These are phyloP conservation scores for Globisporangium uncinulatum DNA, from an alignment of 352 stramenopile species.

Conservation along the genomic window DNA sequence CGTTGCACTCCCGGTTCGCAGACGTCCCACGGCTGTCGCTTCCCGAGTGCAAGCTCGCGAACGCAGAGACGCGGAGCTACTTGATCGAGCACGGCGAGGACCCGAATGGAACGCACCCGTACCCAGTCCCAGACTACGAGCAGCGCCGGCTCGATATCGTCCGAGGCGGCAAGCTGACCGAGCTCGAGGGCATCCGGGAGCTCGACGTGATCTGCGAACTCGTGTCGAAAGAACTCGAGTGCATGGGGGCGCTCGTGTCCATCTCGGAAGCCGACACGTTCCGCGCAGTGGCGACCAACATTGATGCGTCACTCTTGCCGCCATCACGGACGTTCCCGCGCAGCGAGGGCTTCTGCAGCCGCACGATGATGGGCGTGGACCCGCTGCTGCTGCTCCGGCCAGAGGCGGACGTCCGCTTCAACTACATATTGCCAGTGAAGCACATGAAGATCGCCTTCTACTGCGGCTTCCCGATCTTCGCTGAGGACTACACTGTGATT, in stretches of 20 bases:
- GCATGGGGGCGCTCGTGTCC: slow-evolving; percentile 9
- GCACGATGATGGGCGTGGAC: slow-evolving; percentile 12
- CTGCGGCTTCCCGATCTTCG: slow-evolving; percentile 15
- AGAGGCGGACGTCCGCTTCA: slow-evolving; percentile 13
- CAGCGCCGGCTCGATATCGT: slow-evolving; percentile 10
- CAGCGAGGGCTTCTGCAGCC: slow-evolving; percentile 16
- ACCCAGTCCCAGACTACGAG: slow-evolving; percentile 4
- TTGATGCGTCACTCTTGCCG: slow-evolving; percentile 3
- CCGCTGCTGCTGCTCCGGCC: slow-evolving; percentile 15
- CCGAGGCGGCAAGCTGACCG: slow-evolving; percentile 1
- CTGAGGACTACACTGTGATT: slow-evolving; percentile 9
- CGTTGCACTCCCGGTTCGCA: not conserved
- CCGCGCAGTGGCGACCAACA: slow-evolving; percentile 14
- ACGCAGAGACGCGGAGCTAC: slow-evolving; percentile 8
- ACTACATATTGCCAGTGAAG: not conserved
- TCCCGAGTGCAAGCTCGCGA: slow-evolving; percentile 9
- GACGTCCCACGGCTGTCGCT: slow-evolving; percentile 1
- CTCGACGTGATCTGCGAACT: slow-evolving; percentile 17
- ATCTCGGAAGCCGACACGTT: slow-evolving; percentile 8
- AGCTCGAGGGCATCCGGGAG: not conserved
- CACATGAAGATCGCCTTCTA: slow-evolving; percentile 11
- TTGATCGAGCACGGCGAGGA: slow-evolving; percentile 10
- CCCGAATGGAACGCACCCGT: not conserved
- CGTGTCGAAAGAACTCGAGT: slow-evolving; percentile 11
- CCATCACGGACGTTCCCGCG: slow-evolving; percentile 5